Percentiles rank a stretch among this genome's conserved stretches.
These are phyloP conservation scores for Cucurbita maxima DNA, from an alignment of 306 rosid species.

Conservation along the genomic window DNA sequence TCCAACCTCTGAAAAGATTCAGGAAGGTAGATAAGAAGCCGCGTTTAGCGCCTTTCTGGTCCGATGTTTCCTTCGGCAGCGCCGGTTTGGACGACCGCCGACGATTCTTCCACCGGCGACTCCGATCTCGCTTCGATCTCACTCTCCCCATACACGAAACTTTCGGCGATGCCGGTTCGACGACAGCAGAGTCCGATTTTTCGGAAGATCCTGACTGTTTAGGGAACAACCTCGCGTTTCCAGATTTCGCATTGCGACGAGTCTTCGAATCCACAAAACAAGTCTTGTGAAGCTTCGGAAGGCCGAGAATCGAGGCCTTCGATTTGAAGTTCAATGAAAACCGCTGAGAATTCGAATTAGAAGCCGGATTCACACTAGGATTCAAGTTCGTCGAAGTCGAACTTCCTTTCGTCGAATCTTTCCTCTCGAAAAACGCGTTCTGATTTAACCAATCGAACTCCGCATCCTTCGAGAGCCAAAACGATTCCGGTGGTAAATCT, in stretches of 20 bases:
- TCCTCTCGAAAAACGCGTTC: constrained; percentile 9
- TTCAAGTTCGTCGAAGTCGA: constrained; percentile 9
- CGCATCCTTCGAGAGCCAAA: constrained; percentile 12
- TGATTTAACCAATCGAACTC: constrained; percentile 11
- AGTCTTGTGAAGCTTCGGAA: constrained; percentile 72
- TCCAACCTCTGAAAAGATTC: constrained; percentile 34
- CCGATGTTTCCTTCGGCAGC: constrained; percentile 20
- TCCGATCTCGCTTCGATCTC: constrained; percentile 64
- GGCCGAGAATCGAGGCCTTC: constrained; percentile 58
- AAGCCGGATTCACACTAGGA: constrained; percentile 1
- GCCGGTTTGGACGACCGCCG: constrained; percentile 14
- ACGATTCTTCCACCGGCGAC: constrained; percentile 39
- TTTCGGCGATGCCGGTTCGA: constrained; percentile 87
- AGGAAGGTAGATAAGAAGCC: constrained; percentile 54
- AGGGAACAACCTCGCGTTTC: constrained; percentile 44
- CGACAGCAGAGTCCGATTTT: constrained; percentile 33
- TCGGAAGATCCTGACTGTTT: constrained; percentile 42
- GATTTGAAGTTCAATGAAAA: constrained; percentile 49
- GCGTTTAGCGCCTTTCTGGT: constrained; percentile 15
- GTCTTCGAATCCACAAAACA: constrained; percentile 29
- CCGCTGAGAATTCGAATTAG: constrained; percentile 36
- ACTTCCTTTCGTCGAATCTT: constrained; percentile 12
- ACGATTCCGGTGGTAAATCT: constrained; percentile 13
- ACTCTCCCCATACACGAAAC: constrained; percentile 94
- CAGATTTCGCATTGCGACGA: constrained; percentile 35